A percentile compares a stretch with the other conserved stretches of the same genome.
Evolutionary conservation across 164 flowering plant species (phyloP).

Genomic region (Dillenia suffruticosa): DNA sequence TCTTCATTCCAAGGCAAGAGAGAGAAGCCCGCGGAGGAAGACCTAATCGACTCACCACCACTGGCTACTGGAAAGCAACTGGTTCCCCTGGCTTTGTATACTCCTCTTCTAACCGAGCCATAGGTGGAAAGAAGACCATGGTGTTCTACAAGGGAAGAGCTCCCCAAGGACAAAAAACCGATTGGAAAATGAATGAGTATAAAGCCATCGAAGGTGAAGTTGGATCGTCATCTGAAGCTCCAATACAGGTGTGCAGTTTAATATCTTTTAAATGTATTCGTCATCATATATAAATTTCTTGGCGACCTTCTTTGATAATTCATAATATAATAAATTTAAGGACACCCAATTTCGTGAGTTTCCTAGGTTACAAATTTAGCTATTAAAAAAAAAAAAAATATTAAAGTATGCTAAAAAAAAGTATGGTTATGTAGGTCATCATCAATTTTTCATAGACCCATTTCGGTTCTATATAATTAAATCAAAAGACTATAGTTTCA

Average conservation of each 20-base stretch:
- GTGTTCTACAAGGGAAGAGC: slow-evolving; percentile 62
- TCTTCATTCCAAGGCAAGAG: slow-evolving; percentile 57
- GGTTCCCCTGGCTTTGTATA: slow-evolving; percentile 58
- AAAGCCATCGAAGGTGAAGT: slow-evolving; percentile 16
- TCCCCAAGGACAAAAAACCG: slow-evolving; percentile 52
- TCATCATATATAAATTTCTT: too few relatives aligned
- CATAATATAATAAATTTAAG: too few relatives aligned
- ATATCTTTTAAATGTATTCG: too few relatives aligned
- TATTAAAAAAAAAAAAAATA: too few relatives aligned
- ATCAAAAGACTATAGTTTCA: too few relatives aligned
- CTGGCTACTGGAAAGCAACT: slow-evolving; percentile 76
- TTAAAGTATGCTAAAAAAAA: too few relatives aligned
- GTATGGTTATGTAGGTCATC: too few relatives aligned
- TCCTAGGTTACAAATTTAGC: slow-evolving; percentile 15
- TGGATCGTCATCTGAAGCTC: not conserved
- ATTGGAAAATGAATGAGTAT: slow-evolving; percentile 66
- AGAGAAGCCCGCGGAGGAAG: slow-evolving; percentile 64
- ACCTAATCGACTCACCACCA: slow-evolving; percentile 40
- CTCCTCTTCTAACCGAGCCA: slow-evolving; percentile 28
- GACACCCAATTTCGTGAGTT: not conserved
- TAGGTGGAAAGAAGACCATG: slow-evolving; percentile 58
- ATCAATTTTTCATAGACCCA: too few relatives aligned
- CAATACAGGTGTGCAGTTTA: too few relatives aligned
- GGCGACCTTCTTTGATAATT: too few relatives aligned
- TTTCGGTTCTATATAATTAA: too few relatives aligned